Conservation (phyloP, 2,329 filamentous ascomycete genomes). For the Stenocarpella maydis region DNA sequence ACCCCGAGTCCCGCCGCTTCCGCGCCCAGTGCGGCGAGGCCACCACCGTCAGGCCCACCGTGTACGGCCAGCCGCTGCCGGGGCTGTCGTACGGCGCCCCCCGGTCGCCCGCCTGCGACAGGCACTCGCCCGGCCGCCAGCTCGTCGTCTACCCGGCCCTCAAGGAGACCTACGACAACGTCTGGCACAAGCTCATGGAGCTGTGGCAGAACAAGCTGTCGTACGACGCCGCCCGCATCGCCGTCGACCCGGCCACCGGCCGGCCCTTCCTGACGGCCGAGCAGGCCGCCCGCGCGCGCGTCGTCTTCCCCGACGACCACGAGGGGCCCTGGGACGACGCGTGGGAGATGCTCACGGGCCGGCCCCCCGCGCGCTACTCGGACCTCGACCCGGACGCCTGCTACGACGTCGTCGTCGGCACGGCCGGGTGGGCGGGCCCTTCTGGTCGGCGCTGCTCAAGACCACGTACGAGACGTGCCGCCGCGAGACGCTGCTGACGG, state of each 20-base stretch:
- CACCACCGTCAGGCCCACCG: background rate
- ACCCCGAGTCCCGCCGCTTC: background rate
- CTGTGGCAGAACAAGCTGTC: constrained; percentile 23
- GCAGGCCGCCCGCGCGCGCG: background rate
- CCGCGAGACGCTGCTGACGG: constrained; percentile 19
- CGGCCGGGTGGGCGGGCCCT: constrained; percentile 15
- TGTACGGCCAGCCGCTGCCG: background rate
- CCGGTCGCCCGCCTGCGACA: background rate
- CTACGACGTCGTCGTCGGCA: constrained; percentile 24
- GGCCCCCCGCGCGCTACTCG: background rate
- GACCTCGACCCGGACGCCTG: constrained; percentile 3
- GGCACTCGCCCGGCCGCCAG: background rate
- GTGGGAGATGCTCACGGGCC: constrained; percentile 7
- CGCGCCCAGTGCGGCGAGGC: constrained; percentile 1
- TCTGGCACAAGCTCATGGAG: constrained; percentile 29
- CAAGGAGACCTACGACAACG: constrained; percentile 25
- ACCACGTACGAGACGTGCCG: constrained; percentile 21
- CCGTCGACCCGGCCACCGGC: constrained; percentile 21
- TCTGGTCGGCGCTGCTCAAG: constrained; percentile 22
- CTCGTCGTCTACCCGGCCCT: constrained; percentile 21
- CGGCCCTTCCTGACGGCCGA: background rate
- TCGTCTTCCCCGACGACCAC: constrained; percentile 20
- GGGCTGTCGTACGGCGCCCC: background rate
- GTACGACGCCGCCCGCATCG: constrained; percentile 28
- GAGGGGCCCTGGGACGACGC: constrained; percentile 21